Evolutionary conservation across 495 filamentous ascomycete genomes (phyloP).

Genomic region (Aspergillus sclerotioniger): DNA sequence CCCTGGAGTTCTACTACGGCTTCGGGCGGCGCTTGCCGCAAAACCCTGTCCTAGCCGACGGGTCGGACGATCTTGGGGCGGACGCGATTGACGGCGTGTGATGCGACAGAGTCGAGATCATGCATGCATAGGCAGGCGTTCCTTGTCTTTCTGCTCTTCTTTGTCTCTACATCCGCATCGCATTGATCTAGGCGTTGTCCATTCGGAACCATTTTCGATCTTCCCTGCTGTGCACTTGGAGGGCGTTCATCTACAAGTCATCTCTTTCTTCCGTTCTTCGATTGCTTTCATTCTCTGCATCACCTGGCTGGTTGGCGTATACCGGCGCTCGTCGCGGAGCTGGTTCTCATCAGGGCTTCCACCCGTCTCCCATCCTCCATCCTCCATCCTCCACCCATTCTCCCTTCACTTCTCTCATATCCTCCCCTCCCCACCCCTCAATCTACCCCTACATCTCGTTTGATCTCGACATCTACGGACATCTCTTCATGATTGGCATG

Average conservation of each 20-base stretch:
- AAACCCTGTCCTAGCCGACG: constrained; percentile 27
- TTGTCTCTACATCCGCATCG: neutral
- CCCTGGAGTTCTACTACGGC: constrained; percentile 79
- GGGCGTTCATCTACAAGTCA: constrained; percentile 5
- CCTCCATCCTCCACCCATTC: neutral
- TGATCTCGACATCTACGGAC: neutral
- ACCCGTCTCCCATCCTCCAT: neutral
- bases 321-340: neutral
- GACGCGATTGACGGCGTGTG: neutral
- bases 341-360: neutral
- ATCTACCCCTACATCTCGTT: no score
- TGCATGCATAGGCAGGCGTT: constrained; percentile 1
- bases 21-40: constrained; percentile 40
- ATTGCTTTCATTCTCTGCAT: neutral
- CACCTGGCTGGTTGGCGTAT: neutral
- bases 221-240: constrained; percentile 5
- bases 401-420: neutral
- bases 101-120: neutral
- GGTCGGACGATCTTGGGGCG: constrained; percentile 16
- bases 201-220: neutral
- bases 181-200: constrained; percentile 1
- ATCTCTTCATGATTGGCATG: neutral
- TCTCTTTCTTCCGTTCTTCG: neutral
- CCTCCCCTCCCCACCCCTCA: neutral
- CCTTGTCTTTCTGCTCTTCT: neutral